phyloP scores from a whole-genome alignment of 768 basidiomycete genomes.

The Podaxis rugospora region DNA sequence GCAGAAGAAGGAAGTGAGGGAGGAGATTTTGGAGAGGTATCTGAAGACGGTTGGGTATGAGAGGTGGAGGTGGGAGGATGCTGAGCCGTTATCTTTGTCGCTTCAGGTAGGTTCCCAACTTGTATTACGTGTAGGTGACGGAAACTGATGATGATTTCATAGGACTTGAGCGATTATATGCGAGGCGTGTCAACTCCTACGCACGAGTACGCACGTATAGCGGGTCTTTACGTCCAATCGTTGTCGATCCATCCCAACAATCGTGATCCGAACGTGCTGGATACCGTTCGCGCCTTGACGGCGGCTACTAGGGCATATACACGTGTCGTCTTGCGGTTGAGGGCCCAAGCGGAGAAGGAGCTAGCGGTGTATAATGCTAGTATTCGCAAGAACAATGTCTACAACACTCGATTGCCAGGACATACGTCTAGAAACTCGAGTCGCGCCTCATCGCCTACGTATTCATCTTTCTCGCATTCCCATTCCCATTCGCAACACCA shows the following conservation, averaged over 20 bases:
- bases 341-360: slow-evolving; percentile 72
- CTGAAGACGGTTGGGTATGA: slow-evolving; percentile 68
- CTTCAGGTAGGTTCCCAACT: slow-evolving; percentile 44
- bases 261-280: slow-evolving; percentile 34
- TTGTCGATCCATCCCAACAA: slow-evolving; percentile 35
- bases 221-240: slow-evolving; percentile 54
- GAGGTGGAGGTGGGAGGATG: slow-evolving; percentile 57
- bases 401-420: slow-evolving; percentile 17
- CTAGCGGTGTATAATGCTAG: slow-evolving; percentile 22
- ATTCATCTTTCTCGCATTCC: slow-evolving; percentile 45
- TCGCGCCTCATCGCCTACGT: slow-evolving; percentile 63
- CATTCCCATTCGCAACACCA: slow-evolving; percentile 32
- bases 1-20: slow-evolving; percentile 47
- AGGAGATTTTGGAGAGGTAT: slow-evolving; percentile 65
- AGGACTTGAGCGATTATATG: slow-evolving; percentile 82
- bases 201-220: slow-evolving; percentile 64
- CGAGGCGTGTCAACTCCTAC: slow-evolving; percentile 72
- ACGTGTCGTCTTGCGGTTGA: slow-evolving; percentile 72
- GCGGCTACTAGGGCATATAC: slow-evolving; percentile 72
- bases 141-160: slow-evolving; percentile 13
- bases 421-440: slow-evolving; percentile 44
- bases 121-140: background rate
- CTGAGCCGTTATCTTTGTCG: slow-evolving; percentile 60
- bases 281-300: slow-evolving; percentile 47
- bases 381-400: slow-evolving; percentile 11